phyloP scores from a whole-genome alignment of 2,329 filamentous ascomycete species.

The Claviceps sp. region DNA sequence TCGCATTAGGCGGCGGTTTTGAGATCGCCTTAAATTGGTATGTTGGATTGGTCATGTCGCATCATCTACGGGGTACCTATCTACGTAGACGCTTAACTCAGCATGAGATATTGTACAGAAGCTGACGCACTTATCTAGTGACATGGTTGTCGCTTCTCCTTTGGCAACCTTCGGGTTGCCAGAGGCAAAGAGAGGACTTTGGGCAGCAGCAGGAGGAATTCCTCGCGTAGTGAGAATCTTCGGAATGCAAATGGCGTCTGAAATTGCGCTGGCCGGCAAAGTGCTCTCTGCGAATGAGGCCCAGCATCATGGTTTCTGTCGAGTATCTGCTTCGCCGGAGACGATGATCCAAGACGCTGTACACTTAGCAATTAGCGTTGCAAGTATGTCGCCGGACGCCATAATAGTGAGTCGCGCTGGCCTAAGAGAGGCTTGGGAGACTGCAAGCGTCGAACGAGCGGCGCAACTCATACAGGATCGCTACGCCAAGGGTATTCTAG shows the following conservation, averaged over 20 bases:
- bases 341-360: constrained; percentile 23
- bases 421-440: constrained; percentile 25
- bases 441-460: constrained; percentile 25
- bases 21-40: constrained; percentile 43
- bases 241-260: constrained; percentile 32
- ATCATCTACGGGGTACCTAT: too few species aligned
- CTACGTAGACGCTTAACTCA: too few species aligned
- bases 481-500: constrained; percentile 25
- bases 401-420: constrained; percentile 27
- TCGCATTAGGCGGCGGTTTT: constrained; percentile 42
- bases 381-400: constrained; percentile 21
- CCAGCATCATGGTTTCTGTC: constrained; percentile 12
- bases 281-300: constrained; percentile 28
- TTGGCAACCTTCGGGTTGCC: constrained; percentile 38
- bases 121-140: constrained; percentile 16
- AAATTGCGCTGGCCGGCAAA: constrained; percentile 35
- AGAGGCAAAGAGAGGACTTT: constrained; percentile 40
- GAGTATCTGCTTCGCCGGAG: constrained; percentile 24
- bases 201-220: constrained; percentile 37
- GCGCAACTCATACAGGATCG: constrained; percentile 26
- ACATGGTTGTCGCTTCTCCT: constrained; percentile 38
- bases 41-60: constrained; percentile 6
- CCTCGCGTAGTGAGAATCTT: constrained; percentile 33
- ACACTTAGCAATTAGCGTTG: constrained; percentile 20
- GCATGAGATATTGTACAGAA: not conserved